phyloP scores from a whole-genome alignment of 768 basidiomycete genomes.

The Podaxis pistillaris region DNA sequence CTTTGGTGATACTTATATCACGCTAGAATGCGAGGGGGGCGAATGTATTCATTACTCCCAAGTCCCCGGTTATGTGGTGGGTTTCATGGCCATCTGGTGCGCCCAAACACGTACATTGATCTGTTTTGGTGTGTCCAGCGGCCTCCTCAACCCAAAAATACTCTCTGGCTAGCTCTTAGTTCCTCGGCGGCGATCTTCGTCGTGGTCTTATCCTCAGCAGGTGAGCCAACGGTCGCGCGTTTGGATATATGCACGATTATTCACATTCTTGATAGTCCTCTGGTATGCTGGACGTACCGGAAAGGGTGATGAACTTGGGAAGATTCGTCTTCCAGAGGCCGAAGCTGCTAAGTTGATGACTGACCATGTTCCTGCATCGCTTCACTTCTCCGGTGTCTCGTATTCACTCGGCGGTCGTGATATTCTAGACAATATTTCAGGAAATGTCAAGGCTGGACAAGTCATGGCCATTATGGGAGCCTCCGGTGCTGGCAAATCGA shows the following conservation, averaged over 20 bases:
- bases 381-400: slow-evolving; percentile 86
- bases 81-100: slow-evolving; percentile 19
- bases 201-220: slow-evolving; percentile 64
- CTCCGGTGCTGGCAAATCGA: slow-evolving; percentile 95
- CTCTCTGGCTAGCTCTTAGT: slow-evolving; percentile 79
- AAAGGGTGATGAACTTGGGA: slow-evolving; percentile 61
- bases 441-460: slow-evolving; percentile 84
- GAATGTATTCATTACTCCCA: slow-evolving; percentile 94
- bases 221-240: slow-evolving; percentile 31
- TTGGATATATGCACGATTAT: neutral
- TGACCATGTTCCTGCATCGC: slow-evolving; percentile 89
- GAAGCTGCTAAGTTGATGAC: slow-evolving; percentile 86
- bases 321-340: slow-evolving; percentile 76
- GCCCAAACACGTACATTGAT: neutral
- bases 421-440: slow-evolving; percentile 81
- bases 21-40: slow-evolving; percentile 81
- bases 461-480: slow-evolving; percentile 97
- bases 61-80: slow-evolving; percentile 88
- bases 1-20: slow-evolving; percentile 91
- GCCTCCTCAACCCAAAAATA: slow-evolving; percentile 83
- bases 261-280: slow-evolving; percentile 42
- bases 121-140: slow-evolving; percentile 35
- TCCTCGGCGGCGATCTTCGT: slow-evolving; percentile 74
- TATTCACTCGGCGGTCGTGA: slow-evolving; percentile 67
- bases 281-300: slow-evolving; percentile 89